phyloP scores from a whole-genome alignment of 768 basidiomycete genomes.

The Kwoniella dejecticola region DNA sequence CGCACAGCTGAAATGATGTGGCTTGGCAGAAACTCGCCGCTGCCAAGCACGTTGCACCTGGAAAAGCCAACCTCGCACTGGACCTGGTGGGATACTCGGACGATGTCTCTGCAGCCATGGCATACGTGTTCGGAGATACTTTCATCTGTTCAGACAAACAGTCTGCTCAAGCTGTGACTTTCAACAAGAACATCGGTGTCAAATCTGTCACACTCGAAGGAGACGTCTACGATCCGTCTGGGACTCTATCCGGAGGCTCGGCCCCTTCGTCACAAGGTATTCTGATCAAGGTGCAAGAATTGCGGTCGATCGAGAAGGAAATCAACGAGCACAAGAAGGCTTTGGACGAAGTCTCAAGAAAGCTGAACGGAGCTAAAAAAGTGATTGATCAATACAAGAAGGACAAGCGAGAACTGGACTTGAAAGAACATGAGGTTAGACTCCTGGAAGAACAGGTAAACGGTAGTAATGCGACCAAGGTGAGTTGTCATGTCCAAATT shows the following conservation, averaged over 20 bases:
- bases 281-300: slow-evolving; percentile 79
- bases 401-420: slow-evolving; percentile 70
- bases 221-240: slow-evolving; percentile 94
- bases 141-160: slow-evolving; percentile 87
- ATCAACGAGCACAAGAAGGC: slow-evolving; percentile 61
- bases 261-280: slow-evolving; percentile 71
- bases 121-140: slow-evolving; percentile 89
- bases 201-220: slow-evolving; percentile 91
- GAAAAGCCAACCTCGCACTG: slow-evolving; percentile 82
- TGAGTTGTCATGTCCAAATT: slow-evolving; percentile 56
- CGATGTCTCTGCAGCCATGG: slow-evolving; percentile 83
- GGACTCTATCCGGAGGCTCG: slow-evolving; percentile 87
- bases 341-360: slow-evolving; percentile 62
- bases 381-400: slow-evolving; percentile 58
- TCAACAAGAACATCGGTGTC: slow-evolving; percentile 68
- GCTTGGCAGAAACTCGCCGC: slow-evolving; percentile 70
- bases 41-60: slow-evolving; percentile 71
- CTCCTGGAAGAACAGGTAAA: slow-evolving; percentile 80
- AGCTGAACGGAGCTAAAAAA: slow-evolving; percentile 60
- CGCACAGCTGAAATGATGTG: slow-evolving; percentile 6
- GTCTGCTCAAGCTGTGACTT: slow-evolving; percentile 84
- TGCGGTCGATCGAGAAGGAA: slow-evolving; percentile 68
- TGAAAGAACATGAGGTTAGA: slow-evolving; percentile 82
- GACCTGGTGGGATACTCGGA: slow-evolving; percentile 79
- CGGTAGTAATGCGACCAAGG: slow-evolving; percentile 85